Base-by-base conservation (phyloP, 164 flowering plant genomes). In the Malania oleifera region DNA sequence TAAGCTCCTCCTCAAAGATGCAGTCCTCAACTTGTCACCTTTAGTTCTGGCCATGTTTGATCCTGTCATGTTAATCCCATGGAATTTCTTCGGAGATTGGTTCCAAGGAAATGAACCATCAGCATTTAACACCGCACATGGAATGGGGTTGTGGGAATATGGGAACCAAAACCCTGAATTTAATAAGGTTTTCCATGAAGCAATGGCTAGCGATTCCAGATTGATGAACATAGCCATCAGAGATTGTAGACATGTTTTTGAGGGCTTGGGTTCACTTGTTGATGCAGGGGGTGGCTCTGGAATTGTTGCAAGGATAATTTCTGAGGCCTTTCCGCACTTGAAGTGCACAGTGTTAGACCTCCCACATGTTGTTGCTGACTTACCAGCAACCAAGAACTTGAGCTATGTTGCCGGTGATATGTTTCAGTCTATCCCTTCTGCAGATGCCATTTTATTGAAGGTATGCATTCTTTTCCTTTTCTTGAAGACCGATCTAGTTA, bases 211-310 rank as follows among this genome's bases (percentile, higher is more conserved):
- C 45, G 86, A 82, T 53, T 25, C 77, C 2, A 48, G 46, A 20
- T 20, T 80, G 46, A 37, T 38, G 25, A 56, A 52, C 0, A 50
- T 71, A 15, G 9, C 76, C 25, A 23, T 76, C 8, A 47, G 44
- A 2, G 58, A 75, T 19, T 56, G 67, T 40, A 41, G 46, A 43
- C 31, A 22, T 0, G 59, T 60, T 22, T 72, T 80, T 41, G 49
- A 62, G 19, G 77, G 81, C 13, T 27, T 75, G 56, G 43, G 28
- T 12, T 62, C 75, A 2, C 17, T 75, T 46, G 75, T 75, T 1
- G 79, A 75, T 45, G 70, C 73, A 0, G 83, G 75, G 12, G 80
- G 79, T 14, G 74, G 83, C 28, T 68, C 73, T 0, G 82, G 85
- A 31, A 54, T 51, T 0, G 22, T 64, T 45, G 70, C 75, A 1